Base-by-base conservation (phyloP, 148 eudicot genomes). In the Silene uniflora region DNA sequence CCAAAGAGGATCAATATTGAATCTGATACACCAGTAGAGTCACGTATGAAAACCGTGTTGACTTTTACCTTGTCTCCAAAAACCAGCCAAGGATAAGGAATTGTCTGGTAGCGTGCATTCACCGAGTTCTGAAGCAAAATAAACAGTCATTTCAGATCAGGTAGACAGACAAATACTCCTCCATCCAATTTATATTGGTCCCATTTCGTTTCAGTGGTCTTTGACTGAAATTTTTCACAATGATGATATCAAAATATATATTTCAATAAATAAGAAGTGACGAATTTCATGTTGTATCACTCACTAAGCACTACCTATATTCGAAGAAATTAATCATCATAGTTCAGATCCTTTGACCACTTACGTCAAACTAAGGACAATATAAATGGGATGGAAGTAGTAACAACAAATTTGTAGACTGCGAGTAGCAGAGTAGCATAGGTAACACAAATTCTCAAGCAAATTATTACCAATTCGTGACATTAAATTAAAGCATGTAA, bases 61-160 rank as follows among this genome's bases (percentile, higher is more conserved):
- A 96, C 99, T 81, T 96, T 96, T 61, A 96, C 97, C 85, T 96
- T 96, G 74, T 96, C 99, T 67, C 94, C 97, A 79, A 96, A 96
- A 25, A 96, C 97, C 73, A 96, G 82, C 99, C 99, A 96, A 69
- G 99, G 99, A 81, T 85, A 96, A 11, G 91, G 94, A 86, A 96
- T 91, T 11, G 98, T 92, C 86, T 92, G 99, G 85, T 95, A 95
- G 12, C 94, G 96, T 59, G 99, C 89, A 88, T 96, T 96, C 61
- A 96, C 99, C 16, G 99, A 96, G 79, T 96, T 96, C 99, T 95
- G 93, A 77, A 87, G 74, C 56, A 81, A 60, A 73, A 71, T 65
- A 74, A 29, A 21, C 67, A 76, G 18, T 18, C 8, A 58, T 32
- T 18, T 76, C 12, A 71, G 29, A 62, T 70, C 66, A 35, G 60